phyloP scores from a whole-genome alignment of 495 filamentous ascomycete genomes.

The Neurospora intermedia region DNA sequence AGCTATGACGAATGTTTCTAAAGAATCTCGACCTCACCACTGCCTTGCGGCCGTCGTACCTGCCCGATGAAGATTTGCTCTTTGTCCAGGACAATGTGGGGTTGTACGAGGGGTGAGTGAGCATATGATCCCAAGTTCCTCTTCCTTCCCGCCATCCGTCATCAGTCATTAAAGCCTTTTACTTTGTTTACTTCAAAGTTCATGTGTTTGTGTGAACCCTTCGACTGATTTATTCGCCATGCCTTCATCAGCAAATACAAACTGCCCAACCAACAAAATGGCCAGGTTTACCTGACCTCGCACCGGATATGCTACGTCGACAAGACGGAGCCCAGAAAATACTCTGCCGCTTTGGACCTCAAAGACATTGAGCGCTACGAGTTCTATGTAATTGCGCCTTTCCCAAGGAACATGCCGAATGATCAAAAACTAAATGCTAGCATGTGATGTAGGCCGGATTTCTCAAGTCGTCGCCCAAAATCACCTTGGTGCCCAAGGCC shows the following conservation, averaged over 20 bases:
- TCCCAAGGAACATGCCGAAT: not conserved
- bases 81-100: constrained; percentile 97
- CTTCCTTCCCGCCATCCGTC: not conserved
- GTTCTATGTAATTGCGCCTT: constrained; percentile 55
- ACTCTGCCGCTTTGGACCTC: constrained; percentile 75
- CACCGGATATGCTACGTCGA: constrained; percentile 94
- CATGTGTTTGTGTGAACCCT: not conserved
- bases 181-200: not conserved
- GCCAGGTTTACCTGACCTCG: constrained; percentile 90
- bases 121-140: constrained; percentile 15
- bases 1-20: constrained; percentile 79
- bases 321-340: constrained; percentile 72
- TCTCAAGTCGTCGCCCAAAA: constrained; percentile 87
- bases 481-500: constrained; percentile 74
- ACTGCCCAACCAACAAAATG: constrained; percentile 86
- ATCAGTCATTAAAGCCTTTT: too few species aligned
- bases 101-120: constrained; percentile 93
- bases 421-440: not conserved
- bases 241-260: constrained; percentile 68
- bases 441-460: constrained; percentile 61
- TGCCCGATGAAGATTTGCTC: constrained; percentile 80
- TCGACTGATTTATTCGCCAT: constrained; percentile 6
- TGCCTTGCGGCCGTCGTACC: constrained; percentile 79
- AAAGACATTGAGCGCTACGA: constrained; percentile 87
- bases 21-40: constrained; percentile 90